A percentile compares a stretch with the other conserved stretches of the same genome.
Conservation (phyloP, 73 alveolate species). For the Paramecium sonneborni region DNA sequence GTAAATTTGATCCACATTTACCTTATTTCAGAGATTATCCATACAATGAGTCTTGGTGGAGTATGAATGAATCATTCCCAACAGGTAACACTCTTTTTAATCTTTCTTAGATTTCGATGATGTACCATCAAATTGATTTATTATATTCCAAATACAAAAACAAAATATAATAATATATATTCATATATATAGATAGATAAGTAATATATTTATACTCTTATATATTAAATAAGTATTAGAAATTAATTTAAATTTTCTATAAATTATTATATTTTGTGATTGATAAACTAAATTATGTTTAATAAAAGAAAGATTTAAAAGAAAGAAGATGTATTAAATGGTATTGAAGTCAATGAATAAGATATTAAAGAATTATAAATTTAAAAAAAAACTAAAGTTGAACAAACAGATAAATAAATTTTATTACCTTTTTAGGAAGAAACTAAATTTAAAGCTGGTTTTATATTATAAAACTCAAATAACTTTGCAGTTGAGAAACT, state of each 20-base stretch:
- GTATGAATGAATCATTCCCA: conserved; percentile 4
- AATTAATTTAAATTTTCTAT: too few species aligned
- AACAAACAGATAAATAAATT: not conserved
- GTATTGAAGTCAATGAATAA: not conserved
- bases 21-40: conserved; percentile 68
- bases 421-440: not conserved
- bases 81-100: not conserved
- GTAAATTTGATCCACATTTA: conserved; percentile 23
- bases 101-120: not conserved
- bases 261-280: not conserved
- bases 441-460: not conserved
- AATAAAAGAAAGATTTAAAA: not conserved
- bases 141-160: not conserved
- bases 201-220: too few species aligned
- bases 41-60: conserved; percentile 44
- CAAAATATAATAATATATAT: not conserved
- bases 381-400: not conserved
- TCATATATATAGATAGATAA: too few species aligned
- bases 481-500: not conserved
- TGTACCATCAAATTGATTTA: not conserved
- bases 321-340: not conserved
- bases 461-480: not conserved
- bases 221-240: too few species aligned
- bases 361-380: not conserved
- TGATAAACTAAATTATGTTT: not conserved